A percentile compares a stretch with the other conserved stretches of the same genome.
Evolutionary conservation across 441 rosid species (phyloP).

Genomic region (Breynia disticha): DNA sequence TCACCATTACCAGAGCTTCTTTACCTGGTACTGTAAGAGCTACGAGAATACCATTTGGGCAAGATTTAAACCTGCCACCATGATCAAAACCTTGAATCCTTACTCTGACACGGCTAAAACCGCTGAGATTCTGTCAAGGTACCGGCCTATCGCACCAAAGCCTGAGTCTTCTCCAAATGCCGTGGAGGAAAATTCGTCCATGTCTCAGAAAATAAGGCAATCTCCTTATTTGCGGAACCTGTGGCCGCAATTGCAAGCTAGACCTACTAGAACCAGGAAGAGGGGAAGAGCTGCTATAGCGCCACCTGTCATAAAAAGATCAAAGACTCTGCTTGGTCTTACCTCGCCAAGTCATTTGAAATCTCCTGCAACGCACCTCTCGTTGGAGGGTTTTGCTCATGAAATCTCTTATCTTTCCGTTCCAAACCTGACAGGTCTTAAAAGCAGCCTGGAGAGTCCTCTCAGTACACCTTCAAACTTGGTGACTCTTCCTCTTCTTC

Average conservation of each 20-base stretch:
- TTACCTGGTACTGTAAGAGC: background rate
- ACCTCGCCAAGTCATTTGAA: slow-evolving; percentile 25
- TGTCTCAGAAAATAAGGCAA: slow-evolving; percentile 55
- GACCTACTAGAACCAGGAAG: slow-evolving; percentile 82
- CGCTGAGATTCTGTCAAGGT: slow-evolving; percentile 87
- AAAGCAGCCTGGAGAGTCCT: slow-evolving; percentile 17
- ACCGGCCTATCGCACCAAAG: slow-evolving; percentile 87
- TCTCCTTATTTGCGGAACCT: slow-evolving; percentile 69
- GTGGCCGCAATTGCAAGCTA: slow-evolving; percentile 78
- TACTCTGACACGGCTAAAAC: slow-evolving; percentile 60
- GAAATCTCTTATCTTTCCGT: slow-evolving; percentile 24
- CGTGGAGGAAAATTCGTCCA: slow-evolving; percentile 28
- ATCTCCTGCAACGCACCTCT: slow-evolving; percentile 23
- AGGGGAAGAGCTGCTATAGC: slow-evolving; percentile 54
- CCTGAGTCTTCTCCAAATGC: slow-evolving; percentile 35
- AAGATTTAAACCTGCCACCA: slow-evolving; percentile 15
- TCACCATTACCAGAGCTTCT: background rate
- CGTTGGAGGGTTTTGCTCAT: slow-evolving; percentile 39
- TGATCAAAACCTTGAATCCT: slow-evolving; percentile 70
- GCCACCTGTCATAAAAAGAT: slow-evolving; percentile 46
- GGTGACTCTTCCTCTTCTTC: slow-evolving; percentile 73
- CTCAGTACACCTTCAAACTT: slow-evolving; percentile 26
- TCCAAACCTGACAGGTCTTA: slow-evolving; percentile 19
- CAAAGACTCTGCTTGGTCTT: slow-evolving; percentile 26
- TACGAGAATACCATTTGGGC: background rate